phyloP scores from a whole-genome alignment of 1,139 yeast genomes.

The Lodderomyces beijingensis region DNA sequence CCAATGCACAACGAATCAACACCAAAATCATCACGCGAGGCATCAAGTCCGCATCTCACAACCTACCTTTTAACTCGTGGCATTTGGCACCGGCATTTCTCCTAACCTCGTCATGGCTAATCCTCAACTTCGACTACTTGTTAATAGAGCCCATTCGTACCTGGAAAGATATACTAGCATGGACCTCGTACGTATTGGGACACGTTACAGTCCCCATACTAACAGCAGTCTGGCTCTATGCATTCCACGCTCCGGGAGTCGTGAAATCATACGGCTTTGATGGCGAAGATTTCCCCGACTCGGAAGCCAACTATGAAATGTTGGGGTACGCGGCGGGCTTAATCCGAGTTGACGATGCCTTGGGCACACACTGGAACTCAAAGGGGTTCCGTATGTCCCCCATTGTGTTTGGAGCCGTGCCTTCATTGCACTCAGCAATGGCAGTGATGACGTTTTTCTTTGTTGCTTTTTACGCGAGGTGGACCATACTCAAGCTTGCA shows the following conservation, averaged over 20 bases:
- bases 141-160: slow-evolving; percentile 23
- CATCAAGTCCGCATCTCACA: neutral
- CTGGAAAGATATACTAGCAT: slow-evolving; percentile 51
- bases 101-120: slow-evolving; percentile 31
- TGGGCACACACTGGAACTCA: slow-evolving; percentile 59
- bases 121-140: slow-evolving; percentile 36
- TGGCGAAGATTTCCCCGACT: slow-evolving; percentile 47
- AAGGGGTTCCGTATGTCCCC: slow-evolving; percentile 65
- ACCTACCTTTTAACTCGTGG: slow-evolving; percentile 19
- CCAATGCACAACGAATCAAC: slow-evolving; percentile 9
- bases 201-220: slow-evolving; percentile 61
- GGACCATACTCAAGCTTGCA: slow-evolving; percentile 29
- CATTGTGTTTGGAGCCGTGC: slow-evolving; percentile 68
- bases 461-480: slow-evolving; percentile 37
- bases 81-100: slow-evolving; percentile 25
- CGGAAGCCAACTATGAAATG: slow-evolving; percentile 57
- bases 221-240: slow-evolving; percentile 58
- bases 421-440: slow-evolving; percentile 64
- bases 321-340: slow-evolving; percentile 71
- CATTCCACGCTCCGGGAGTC: slow-evolving; percentile 64
- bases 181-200: slow-evolving; percentile 57
- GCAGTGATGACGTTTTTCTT: slow-evolving; percentile 52
- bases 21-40: slow-evolving; percentile 8
- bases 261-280: slow-evolving; percentile 53
- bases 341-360: slow-evolving; percentile 56